Percentiles rank a stretch among this genome's conserved stretches.
Evolutionary conservation across 352 stramenopile genomes (phyloP).

Genomic region (Phytophthora boehmeriae): DNA sequence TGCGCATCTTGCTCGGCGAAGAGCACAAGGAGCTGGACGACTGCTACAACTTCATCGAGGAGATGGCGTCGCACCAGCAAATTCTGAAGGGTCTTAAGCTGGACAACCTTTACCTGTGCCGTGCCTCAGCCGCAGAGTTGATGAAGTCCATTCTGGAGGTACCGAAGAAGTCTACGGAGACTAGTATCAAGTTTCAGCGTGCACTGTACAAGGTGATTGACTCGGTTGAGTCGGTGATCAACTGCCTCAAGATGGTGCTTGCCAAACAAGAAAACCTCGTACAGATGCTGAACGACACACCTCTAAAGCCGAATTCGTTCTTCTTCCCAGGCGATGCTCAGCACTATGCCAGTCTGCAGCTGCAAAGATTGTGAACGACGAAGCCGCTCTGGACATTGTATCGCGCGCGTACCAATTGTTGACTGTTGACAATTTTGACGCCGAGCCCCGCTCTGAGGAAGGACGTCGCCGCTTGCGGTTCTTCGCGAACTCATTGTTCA

Average conservation of each 20-base stretch:
- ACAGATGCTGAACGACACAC: slow-evolving; percentile 84
- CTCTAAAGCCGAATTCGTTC: slow-evolving; percentile 84
- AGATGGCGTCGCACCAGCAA: slow-evolving; percentile 74
- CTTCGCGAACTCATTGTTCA: slow-evolving; percentile 89
- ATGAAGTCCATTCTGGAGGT: slow-evolving; percentile 89
- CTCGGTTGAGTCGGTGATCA: slow-evolving; percentile 77
- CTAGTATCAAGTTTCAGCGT: slow-evolving; percentile 86
- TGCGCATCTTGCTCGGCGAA: slow-evolving; percentile 80
- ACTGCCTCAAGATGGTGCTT: slow-evolving; percentile 84
- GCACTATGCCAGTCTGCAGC: slow-evolving; percentile 76
- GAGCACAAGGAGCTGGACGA: slow-evolving; percentile 84
- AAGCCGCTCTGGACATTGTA: slow-evolving; percentile 82
- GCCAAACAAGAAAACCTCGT: slow-evolving; percentile 84
- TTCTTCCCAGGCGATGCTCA: slow-evolving; percentile 86
- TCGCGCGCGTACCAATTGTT: slow-evolving; percentile 81
- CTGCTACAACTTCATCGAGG: slow-evolving; percentile 87
- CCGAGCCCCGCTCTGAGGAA: slow-evolving; percentile 82
- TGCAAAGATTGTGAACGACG: slow-evolving; percentile 83
- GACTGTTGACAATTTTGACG: slow-evolving; percentile 87
- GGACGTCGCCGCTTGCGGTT: slow-evolving; percentile 80
- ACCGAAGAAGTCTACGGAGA: slow-evolving; percentile 69
- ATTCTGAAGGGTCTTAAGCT: slow-evolving; percentile 83
- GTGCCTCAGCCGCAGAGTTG: slow-evolving; percentile 64
- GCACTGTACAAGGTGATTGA: slow-evolving; percentile 87
- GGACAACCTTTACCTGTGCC: slow-evolving; percentile 72